Conservation (phyloP, 768 basidiomycete genomes). For the Mycena chlorophos region DNA sequence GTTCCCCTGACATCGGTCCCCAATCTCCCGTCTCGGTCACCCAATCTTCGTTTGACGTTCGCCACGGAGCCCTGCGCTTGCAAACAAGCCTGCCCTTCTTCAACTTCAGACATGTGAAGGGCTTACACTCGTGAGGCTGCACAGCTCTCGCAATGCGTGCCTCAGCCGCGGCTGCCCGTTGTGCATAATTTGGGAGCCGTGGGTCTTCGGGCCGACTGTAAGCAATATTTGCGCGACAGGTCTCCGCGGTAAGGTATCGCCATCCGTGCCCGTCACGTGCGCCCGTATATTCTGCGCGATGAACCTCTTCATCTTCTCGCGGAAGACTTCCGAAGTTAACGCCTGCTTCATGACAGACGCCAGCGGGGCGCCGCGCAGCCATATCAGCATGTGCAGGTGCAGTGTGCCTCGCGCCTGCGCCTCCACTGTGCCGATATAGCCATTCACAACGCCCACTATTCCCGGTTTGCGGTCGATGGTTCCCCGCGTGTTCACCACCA, state of each 20-base stretch:
- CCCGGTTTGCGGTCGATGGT: conserved; percentile 25
- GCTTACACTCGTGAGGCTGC: conserved; percentile 36
- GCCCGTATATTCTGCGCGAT: conserved; percentile 35
- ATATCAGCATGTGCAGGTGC: conserved; percentile 38
- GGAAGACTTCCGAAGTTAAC: conserved; percentile 30
- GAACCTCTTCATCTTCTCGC: conserved; percentile 25
- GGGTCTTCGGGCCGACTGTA: conserved; percentile 40
- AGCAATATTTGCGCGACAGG: conserved; percentile 24
- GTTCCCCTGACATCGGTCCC: no score
- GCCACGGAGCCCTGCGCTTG: conserved; percentile 36
- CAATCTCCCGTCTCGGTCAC: conserved; percentile 29
- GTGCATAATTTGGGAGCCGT: conserved; percentile 6
- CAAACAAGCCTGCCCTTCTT: conserved; percentile 25
- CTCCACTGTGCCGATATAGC: conserved; percentile 41
- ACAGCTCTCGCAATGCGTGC: conserved; percentile 22
- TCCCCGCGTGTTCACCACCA: not conserved
- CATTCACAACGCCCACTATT: conserved; percentile 31
- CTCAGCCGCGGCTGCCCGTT: conserved; percentile 14
- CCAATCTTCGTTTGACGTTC: conserved; percentile 21
- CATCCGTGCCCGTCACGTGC: conserved; percentile 24
- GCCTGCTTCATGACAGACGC: conserved; percentile 27
- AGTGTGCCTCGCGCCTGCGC: conserved; percentile 38
- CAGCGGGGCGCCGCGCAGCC: conserved; percentile 32
- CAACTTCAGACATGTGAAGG: conserved; percentile 21
- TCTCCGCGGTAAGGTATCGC: conserved; percentile 15